A percentile compares a stretch with the other conserved stretches of the same genome.
Evolutionary conservation across 1,284 basidiomycete species (phyloP).

Genomic region (Athelia sp.): DNA sequence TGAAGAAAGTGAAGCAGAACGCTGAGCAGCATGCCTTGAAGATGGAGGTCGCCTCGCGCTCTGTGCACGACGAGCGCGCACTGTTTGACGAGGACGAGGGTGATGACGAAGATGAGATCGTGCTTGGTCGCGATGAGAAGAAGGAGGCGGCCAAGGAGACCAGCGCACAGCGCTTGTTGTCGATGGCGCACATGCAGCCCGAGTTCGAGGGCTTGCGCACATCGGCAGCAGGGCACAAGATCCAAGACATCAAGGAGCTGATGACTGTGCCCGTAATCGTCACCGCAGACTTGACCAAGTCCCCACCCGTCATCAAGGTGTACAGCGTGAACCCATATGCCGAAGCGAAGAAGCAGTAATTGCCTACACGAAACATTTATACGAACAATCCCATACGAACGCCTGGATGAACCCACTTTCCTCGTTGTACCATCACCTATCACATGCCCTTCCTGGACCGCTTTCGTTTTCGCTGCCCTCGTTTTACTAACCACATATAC

Average conservation of each 20-base stretch:
- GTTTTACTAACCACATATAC: too few species aligned
- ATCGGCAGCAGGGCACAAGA: constrained; percentile 75
- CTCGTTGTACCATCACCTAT: too few species aligned
- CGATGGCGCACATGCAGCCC: constrained; percentile 66
- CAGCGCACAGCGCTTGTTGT: constrained; percentile 73
- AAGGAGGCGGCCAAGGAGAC: constrained; percentile 42
- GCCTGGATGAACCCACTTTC: too few species aligned
- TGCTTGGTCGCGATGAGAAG: constrained; percentile 60
- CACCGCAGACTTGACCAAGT: constrained; percentile 90
- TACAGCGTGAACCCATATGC: constrained; percentile 86
- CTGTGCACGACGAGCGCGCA: constrained; percentile 80
- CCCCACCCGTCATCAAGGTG: constrained; percentile 90
- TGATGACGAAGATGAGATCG: constrained; percentile 73
- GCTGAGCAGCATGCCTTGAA: constrained; percentile 80
- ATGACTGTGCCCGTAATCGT: constrained; percentile 92
- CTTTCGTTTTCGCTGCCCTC: too few species aligned
- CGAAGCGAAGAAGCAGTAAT: constrained; percentile 32
- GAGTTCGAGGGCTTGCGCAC: constrained; percentile 78
- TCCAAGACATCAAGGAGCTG: constrained; percentile 89
- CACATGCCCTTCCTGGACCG: too few species aligned
- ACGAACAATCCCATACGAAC: too few species aligned
- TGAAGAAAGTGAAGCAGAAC: constrained; percentile 88
- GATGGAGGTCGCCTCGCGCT: constrained; percentile 80
- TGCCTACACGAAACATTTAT: too few species aligned
- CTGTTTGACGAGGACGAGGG: constrained; percentile 85